These are phyloP conservation scores for Ilex paraguariensis DNA, from an alignment of 305 asterid genomes.

Conservation along the genomic window DNA sequence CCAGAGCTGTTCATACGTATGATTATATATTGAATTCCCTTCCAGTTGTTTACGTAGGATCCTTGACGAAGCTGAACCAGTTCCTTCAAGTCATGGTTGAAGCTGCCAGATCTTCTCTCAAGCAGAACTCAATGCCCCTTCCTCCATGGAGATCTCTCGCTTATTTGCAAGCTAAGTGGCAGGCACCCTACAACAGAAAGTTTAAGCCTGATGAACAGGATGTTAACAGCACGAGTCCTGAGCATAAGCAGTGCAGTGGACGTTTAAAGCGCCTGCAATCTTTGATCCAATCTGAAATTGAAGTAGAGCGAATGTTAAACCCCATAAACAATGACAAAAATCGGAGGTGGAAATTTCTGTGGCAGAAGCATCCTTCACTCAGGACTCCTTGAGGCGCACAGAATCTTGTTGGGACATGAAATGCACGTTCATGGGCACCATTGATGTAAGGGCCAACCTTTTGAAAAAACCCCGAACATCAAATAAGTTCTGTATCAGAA, in stretches of 20 bases:
- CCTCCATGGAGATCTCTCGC: slow-evolving; percentile 75
- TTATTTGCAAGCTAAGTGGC: slow-evolving; percentile 65
- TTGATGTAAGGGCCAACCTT: background rate
- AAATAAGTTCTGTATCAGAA: background rate
- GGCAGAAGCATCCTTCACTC: slow-evolving; percentile 22
- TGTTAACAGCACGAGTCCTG: background rate
- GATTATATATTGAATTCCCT: slow-evolving; percentile 47
- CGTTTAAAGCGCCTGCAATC: slow-evolving; percentile 44
- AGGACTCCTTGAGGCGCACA: background rate
- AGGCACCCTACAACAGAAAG: slow-evolving; percentile 42
- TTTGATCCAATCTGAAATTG: slow-evolving; percentile 40
- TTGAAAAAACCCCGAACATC: background rate
- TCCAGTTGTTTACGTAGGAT: slow-evolving; percentile 60
- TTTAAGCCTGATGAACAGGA: slow-evolving; percentile 15
- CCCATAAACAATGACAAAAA: slow-evolving; percentile 28
- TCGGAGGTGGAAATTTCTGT: slow-evolving; percentile 29
- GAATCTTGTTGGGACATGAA: background rate
- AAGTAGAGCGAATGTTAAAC: slow-evolving; percentile 31
- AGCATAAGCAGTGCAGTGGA: slow-evolving; percentile 45
- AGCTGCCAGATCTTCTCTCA: slow-evolving; percentile 61
- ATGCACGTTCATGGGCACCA: background rate
- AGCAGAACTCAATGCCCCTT: slow-evolving; percentile 75
- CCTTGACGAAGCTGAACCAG: slow-evolving; percentile 45
- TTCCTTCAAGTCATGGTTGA: slow-evolving; percentile 68
- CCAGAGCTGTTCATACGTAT: slow-evolving; percentile 71